Conservation (phyloP, 2,329 filamentous ascomycete genomes). For the Ascochyta clinopodiicola region DNA sequence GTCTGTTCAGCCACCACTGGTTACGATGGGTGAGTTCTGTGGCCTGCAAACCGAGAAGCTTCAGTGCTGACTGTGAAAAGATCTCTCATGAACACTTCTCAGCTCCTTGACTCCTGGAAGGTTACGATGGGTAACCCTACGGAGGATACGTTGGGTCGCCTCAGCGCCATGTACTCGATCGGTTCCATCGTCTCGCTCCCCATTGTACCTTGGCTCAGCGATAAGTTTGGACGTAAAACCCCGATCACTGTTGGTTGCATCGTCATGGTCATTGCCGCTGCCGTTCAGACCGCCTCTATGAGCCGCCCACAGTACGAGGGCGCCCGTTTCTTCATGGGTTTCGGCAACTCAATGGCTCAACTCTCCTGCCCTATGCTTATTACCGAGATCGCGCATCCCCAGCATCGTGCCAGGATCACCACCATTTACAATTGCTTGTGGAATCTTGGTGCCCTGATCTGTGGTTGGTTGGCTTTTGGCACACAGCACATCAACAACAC, state of each 20-base stretch:
- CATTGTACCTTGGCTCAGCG: conserved; percentile 37
- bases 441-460: conserved; percentile 51
- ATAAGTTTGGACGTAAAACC: conserved; percentile 47
- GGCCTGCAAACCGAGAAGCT: background rate
- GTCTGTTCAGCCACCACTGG: conserved; percentile 61
- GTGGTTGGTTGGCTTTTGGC: conserved; percentile 28
- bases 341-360: conserved; percentile 67
- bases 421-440: conserved; percentile 43
- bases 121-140: conserved; percentile 38
- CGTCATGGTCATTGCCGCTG: conserved; percentile 50
- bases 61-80: conserved; percentile 6
- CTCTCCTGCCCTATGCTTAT: conserved; percentile 43
- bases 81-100: conserved; percentile 21
- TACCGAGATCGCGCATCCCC: conserved; percentile 54
- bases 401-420: conserved; percentile 36
- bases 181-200: conserved; percentile 39
- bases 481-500: conserved; percentile 16
- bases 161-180: conserved; percentile 50
- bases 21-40: conserved; percentile 55
- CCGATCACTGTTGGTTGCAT: conserved; percentile 47
- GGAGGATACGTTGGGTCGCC: conserved; percentile 46
- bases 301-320: conserved; percentile 56
- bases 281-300: conserved; percentile 16
- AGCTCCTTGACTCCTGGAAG: conserved; percentile 44
- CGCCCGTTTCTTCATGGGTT: conserved; percentile 66